Conservation (phyloP, 768 basidiomycete genomes). For the Gyrodon lividus region DNA sequence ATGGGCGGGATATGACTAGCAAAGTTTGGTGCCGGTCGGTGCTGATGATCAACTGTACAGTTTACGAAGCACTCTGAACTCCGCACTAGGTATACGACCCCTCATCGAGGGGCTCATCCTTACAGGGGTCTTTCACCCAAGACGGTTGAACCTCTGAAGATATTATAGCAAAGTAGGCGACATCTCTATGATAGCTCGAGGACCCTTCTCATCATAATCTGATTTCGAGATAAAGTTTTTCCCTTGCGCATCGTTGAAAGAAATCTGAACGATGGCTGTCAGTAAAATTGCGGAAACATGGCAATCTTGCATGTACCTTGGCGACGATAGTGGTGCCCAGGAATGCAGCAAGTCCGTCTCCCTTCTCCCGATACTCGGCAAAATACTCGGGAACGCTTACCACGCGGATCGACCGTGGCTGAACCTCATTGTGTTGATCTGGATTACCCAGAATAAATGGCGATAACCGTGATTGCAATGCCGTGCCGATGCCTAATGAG, state of each 20-base stretch:
- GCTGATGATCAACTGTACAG: slow-evolving; percentile 29
- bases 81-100: slow-evolving; percentile 15
- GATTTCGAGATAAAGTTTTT: slow-evolving; percentile 77
- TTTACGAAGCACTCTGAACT: slow-evolving; percentile 24
- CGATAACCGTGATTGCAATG: slow-evolving; percentile 69
- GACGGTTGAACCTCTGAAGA: not conserved
- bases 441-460: slow-evolving; percentile 59
- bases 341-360: slow-evolving; percentile 79
- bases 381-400: slow-evolving; percentile 85
- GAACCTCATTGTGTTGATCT: slow-evolving; percentile 69
- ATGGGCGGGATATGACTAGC: slow-evolving; percentile 5
- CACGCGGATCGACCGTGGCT: slow-evolving; percentile 62
- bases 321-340: slow-evolving; percentile 82
- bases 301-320: slow-evolving; percentile 49
- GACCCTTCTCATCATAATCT: slow-evolving; percentile 73
- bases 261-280: slow-evolving; percentile 46
- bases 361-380: slow-evolving; percentile 84
- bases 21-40: slow-evolving; percentile 8
- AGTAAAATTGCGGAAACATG: not conserved
- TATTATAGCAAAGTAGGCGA: slow-evolving; percentile 65
- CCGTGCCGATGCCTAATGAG: slow-evolving; percentile 55
- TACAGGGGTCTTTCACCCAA: not conserved
- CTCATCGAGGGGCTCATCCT: not conserved
- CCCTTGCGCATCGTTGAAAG: slow-evolving; percentile 66
- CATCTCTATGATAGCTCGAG: slow-evolving; percentile 74